Evolutionary conservation across 257 asterid genomes (phyloP).

Genomic region (Solanum pinnatisectum): DNA sequence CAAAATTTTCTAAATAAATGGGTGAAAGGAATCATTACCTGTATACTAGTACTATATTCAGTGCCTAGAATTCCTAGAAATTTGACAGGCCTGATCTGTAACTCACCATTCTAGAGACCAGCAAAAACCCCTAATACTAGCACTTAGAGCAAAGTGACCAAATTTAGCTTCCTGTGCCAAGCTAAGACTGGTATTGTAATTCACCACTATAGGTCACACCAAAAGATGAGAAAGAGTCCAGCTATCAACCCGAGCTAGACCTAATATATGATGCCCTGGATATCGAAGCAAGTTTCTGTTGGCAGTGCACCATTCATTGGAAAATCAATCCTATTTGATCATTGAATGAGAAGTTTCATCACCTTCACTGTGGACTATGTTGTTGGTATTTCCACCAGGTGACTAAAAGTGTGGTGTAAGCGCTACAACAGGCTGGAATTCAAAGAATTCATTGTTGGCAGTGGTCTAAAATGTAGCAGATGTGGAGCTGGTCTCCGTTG

Average conservation of each 20-base stretch:
- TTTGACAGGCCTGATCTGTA: neutral
- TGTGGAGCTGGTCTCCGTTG: conserved; percentile 49
- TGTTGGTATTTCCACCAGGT: neutral
- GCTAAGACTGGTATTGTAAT: neutral
- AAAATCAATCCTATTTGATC: neutral
- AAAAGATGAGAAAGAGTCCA: neutral
- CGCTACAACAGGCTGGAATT: neutral
- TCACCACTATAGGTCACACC: neutral
- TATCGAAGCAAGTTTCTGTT: neutral
- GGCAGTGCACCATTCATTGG: neutral
- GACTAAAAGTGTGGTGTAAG: neutral
- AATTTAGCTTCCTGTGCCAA: neutral
- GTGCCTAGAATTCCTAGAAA: neutral
- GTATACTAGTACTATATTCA: neutral
- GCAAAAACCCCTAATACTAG: neutral
- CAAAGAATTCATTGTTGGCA: neutral
- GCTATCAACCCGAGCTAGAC: neutral
- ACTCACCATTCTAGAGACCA: neutral
- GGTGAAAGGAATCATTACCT: neutral
- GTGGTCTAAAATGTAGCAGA: conserved; percentile 8
- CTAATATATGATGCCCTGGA: neutral
- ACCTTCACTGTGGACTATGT: neutral
- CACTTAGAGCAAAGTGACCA: neutral
- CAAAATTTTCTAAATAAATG: neutral
- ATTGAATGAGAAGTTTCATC: neutral